Evolutionary conservation across 1,284 basidiomycete species (phyloP).

Genomic region (Exobasidium rhododendri): DNA sequence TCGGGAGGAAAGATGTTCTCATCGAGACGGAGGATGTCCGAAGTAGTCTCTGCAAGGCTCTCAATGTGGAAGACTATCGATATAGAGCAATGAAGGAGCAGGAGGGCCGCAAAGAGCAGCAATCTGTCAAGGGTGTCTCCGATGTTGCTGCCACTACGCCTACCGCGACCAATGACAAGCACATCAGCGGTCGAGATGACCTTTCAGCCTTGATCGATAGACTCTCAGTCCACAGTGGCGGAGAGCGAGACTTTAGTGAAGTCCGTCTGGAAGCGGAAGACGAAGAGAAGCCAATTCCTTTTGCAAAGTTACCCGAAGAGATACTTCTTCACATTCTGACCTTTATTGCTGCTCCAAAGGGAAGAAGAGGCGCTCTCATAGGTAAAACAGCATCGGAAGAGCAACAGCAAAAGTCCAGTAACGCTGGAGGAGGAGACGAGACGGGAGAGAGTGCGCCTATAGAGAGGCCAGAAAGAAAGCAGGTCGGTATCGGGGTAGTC

Average conservation of each 20-base stretch:
- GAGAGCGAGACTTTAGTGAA: constrained; percentile 25
- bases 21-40: constrained; percentile 27
- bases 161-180: not conserved
- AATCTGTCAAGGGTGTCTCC: not conserved
- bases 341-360: constrained; percentile 32
- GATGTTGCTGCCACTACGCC: constrained; percentile 10
- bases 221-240: constrained; percentile 26
- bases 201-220: constrained; percentile 25
- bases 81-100: constrained; percentile 31
- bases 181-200: constrained; percentile 18
- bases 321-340: constrained; percentile 35
- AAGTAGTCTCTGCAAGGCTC: constrained; percentile 31
- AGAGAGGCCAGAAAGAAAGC: not conserved
- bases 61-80: constrained; percentile 37
- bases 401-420: not conserved
- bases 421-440: not conserved
- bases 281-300: constrained; percentile 27
- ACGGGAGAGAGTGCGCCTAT: not conserved
- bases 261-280: constrained; percentile 33
- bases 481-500: constrained; percentile 27
- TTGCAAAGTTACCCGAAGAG: constrained; percentile 43
- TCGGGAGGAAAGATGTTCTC: not conserved
- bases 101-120: constrained; percentile 2
- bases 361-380: constrained; percentile 36
- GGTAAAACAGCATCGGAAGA: constrained; percentile 15